phyloP scores from a whole-genome alignment of 768 basidiomycete species.

The Mycena amicta region DNA sequence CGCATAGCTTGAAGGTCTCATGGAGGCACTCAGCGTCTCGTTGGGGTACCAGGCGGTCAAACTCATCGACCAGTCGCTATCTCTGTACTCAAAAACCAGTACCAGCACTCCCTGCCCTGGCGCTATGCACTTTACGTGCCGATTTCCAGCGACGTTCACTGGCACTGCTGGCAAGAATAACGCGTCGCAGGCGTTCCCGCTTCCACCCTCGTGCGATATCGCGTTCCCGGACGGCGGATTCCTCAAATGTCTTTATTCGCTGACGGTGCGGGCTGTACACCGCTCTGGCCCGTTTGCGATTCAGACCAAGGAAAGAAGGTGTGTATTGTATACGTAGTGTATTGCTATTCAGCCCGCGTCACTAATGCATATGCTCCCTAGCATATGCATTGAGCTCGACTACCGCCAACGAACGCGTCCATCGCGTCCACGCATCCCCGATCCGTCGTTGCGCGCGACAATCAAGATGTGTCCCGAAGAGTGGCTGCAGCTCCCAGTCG shows the following conservation, averaged over 20 bases:
- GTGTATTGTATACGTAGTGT: no score
- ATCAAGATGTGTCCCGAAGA: conserved; percentile 14
- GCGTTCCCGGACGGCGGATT: conserved; percentile 4
- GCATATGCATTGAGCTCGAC: conserved; percentile 13
- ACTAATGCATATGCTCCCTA: not conserved
- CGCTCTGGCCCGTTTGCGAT: conserved; percentile 1
- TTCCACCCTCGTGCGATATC: conserved; percentile 18
- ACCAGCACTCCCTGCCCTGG: conserved; percentile 1
- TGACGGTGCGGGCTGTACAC: not conserved
- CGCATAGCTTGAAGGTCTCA: conserved; percentile 5
- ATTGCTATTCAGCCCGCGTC: no score
- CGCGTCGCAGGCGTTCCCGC: not conserved
- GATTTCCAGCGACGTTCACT: conserved; percentile 9
- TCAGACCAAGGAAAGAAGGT: conserved; percentile 12
- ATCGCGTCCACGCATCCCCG: conserved; percentile 11
- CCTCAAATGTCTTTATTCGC: conserved; percentile 14
- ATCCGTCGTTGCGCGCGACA: conserved; percentile 11
- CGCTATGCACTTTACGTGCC: conserved; percentile 4
- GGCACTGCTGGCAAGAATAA: not conserved
- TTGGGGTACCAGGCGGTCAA: conserved; percentile 4
- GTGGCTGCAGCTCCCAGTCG: conserved; percentile 16
- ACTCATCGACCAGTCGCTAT: not conserved
- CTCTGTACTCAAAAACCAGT: conserved; percentile 2
- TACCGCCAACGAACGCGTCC: conserved; percentile 15
- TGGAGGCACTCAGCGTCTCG: conserved; percentile 10